Evolutionary conservation across 805 yeast species (phyloP), one percentile per base, ranked within the genome.

Genomic region (Saccharomycopsis fodiens): DNA sequence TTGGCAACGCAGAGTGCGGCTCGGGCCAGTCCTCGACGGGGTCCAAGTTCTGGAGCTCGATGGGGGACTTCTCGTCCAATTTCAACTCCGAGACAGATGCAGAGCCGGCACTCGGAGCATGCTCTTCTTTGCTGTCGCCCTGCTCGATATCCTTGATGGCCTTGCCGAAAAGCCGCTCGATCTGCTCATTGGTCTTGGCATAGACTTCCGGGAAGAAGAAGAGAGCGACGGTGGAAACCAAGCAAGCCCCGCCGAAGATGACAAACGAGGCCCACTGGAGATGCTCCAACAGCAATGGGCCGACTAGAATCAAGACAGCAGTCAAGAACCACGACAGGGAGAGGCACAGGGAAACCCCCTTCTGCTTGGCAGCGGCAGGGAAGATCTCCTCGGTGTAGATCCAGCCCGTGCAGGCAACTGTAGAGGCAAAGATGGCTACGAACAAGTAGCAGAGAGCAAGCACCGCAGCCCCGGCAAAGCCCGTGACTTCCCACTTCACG

Each of bases 341-440:
- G 69, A 72, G 68, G 39, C 74, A 67, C 3, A 73, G 50, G 0
- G 76, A 62, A 21, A 69, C 58, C 0, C 77, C 78, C 51, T 70
- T 73, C 0, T 72, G 59, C 49, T 74, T 68, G 1, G 73, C 68
- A 22, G 59, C 59, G 1, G 58, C 58, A 0, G 76, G 74, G 36
- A 76, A 66, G 3, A 74, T 57, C 52, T 76, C 82, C 41, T 69
- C 66, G 3, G 74, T 65, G 53, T 73, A 75, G 17, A 76, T 56
- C 74, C 73, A 69, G 29, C 76, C 67, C 2, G 68, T 68, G 36
- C 77, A 66, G 1, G 71, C 60, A 12, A 76, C 58, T 1, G 76
- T 64, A 1, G 74, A 56, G 1, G 78, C 64, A 54, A 68, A 70
- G 0, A 74, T 60, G 2, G 76, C 69, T 21, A 71, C 70, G 39